Percentiles rank a stretch among this genome's conserved stretches.
phyloP scores from a whole-genome alignment of 1,284 basidiomycete species.

The Puccinia brachypodii region DNA sequence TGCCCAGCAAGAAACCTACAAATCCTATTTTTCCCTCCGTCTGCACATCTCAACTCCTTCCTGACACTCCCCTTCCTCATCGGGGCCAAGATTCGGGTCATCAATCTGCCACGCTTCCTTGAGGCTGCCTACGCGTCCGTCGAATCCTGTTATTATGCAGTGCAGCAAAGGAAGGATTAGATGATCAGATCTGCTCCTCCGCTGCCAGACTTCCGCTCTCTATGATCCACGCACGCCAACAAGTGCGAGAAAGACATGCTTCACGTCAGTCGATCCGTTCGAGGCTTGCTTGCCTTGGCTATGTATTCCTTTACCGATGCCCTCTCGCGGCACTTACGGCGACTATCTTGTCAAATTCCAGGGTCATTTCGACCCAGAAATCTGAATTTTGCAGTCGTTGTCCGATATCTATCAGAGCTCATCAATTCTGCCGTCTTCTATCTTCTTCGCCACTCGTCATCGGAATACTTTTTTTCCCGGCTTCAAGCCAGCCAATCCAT shows the following conservation, averaged over 20 bases:
- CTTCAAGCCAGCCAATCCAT: not conserved
- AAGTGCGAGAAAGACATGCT: not conserved
- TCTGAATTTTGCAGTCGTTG: constrained; percentile 5
- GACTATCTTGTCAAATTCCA: constrained; percentile 22
- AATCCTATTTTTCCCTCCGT: constrained; percentile 29
- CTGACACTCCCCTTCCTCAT: not conserved
- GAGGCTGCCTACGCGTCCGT: not conserved
- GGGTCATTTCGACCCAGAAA: constrained; percentile 12
- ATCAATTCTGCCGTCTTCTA: constrained; percentile 13
- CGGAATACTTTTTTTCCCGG: not conserved
- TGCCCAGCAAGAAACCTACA: not conserved
- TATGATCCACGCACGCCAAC: not conserved
- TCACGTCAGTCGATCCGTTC: constrained; percentile 28
- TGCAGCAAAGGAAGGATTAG: constrained; percentile 1
- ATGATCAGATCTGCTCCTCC: constrained; percentile 34
- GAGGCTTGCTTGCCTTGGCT: constrained; percentile 25
- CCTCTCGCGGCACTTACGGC: not conserved
- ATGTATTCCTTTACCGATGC: not conserved
- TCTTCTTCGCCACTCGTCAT: constrained; percentile 16
- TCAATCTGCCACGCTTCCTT: not conserved
- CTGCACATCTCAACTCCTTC: not conserved
- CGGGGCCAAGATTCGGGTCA: constrained; percentile 18
- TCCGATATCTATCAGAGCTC: constrained; percentile 18
- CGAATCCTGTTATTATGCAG: not conserved
- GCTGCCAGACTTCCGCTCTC: constrained; percentile 1